These are phyloP conservation scores for Aspergillus floridensis DNA, from an alignment of 2,329 filamentous ascomycete species.

Conservation along the genomic window DNA sequence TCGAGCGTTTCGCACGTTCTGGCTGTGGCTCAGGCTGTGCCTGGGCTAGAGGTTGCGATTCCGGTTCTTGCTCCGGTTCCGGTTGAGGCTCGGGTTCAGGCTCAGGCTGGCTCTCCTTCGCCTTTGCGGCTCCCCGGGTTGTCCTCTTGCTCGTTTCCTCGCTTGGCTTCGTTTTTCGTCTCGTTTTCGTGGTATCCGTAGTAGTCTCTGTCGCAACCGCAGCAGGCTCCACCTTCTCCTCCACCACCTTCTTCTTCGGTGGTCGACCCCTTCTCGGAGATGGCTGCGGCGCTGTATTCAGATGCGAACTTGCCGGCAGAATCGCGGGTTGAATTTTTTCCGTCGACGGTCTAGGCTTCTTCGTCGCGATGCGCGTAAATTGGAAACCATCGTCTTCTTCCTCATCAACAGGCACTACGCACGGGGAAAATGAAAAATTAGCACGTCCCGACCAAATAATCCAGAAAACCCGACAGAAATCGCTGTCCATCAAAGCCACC, in stretches of 20 bases:
- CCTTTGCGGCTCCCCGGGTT: conserved; percentile 27
- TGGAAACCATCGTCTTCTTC: conserved; percentile 74
- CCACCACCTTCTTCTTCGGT: conserved; percentile 42
- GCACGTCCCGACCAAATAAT: background rate
- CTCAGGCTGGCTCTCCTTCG: conserved; percentile 13
- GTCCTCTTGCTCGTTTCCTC: conserved; percentile 25
- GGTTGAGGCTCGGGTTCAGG: conserved; percentile 9
- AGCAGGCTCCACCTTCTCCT: conserved; percentile 16
- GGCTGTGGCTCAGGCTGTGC: conserved; percentile 12
- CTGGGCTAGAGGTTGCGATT: conserved; percentile 7
- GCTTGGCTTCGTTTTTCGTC: conserved; percentile 18
- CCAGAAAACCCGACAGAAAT: background rate
- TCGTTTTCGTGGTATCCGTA: background rate
- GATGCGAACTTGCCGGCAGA: conserved; percentile 25
- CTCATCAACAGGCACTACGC: conserved; percentile 59
- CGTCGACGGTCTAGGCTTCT: conserved; percentile 55
- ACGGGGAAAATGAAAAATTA: conserved; percentile 10
- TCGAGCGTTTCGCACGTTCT: conserved; percentile 19
- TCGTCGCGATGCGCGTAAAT: conserved; percentile 67
- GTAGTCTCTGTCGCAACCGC: background rate
- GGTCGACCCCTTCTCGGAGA: conserved; percentile 39
- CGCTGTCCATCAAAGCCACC: too few species aligned
- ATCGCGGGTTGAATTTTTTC: conserved; percentile 35
- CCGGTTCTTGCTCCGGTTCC: conserved; percentile 2
- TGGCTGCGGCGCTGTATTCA: conserved; percentile 32